A percentile compares a stretch with the other conserved stretches of the same genome.
Evolutionary conservation across 2,329 filamentous ascomycete genomes (phyloP).

Genomic region (Phyllosticta paracitricarpa): DNA sequence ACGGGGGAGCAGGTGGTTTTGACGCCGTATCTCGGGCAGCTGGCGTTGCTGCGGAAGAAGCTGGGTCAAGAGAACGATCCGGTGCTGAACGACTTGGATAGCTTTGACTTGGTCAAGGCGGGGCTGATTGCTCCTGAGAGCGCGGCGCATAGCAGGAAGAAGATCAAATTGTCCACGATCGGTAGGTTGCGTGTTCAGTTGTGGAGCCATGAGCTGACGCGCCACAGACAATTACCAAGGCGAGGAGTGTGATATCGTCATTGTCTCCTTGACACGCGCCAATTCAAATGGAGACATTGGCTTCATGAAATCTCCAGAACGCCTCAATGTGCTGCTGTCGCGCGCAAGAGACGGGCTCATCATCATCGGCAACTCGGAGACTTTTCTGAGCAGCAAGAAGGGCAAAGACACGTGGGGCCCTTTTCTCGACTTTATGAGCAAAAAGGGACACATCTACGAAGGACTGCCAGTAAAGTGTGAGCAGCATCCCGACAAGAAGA

Average conservation of each 20-base stretch:
- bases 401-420: slow-evolving; percentile 48
- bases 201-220: slow-evolving; percentile 1
- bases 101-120: slow-evolving; percentile 50
- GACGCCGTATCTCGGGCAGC: slow-evolving; percentile 63
- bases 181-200: slow-evolving; percentile 36
- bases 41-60: slow-evolving; percentile 46
- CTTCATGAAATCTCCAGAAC: slow-evolving; percentile 56
- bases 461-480: slow-evolving; percentile 27
- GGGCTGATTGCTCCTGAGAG: slow-evolving; percentile 49
- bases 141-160: slow-evolving; percentile 41
- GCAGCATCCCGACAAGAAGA: slow-evolving; percentile 33
- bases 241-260: slow-evolving; percentile 64
- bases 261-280: slow-evolving; percentile 57
- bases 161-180: slow-evolving; percentile 57
- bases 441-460: slow-evolving; percentile 35
- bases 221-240: slow-evolving; percentile 64
- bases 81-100: slow-evolving; percentile 59
- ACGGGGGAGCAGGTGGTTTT: slow-evolving; percentile 56
- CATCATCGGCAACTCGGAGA: slow-evolving; percentile 60
- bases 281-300: slow-evolving; percentile 57
- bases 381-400: slow-evolving; percentile 52
- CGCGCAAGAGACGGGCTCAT: slow-evolving; percentile 56
- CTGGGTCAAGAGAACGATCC: slow-evolving; percentile 52
- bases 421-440: slow-evolving; percentile 48
- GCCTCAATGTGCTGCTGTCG: slow-evolving; percentile 61